Evolutionary conservation across 495 filamentous ascomycete genomes (phyloP).

Genomic region (Penicillium roqueforti): DNA sequence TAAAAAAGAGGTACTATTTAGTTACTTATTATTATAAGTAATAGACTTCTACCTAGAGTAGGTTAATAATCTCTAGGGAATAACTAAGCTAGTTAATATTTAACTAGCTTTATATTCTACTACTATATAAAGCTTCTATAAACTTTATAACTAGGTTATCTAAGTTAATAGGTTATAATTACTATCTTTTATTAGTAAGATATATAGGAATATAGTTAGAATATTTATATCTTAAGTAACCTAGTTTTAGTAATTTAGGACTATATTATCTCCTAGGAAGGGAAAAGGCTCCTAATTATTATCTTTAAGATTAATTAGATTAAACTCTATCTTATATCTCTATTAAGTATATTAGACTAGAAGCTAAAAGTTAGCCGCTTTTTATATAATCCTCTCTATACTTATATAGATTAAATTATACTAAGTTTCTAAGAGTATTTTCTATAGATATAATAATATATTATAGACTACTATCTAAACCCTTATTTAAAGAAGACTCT

Average conservation of each 20-base stretch:
- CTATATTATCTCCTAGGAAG: neutral
- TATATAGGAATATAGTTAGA: constrained; percentile 11
- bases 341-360: constrained; percentile 6
- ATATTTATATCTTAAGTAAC: neutral
- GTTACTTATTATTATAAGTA: neutral
- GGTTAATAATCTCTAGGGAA: neutral
- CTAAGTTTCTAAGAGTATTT: constrained; percentile 4
- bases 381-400: constrained; percentile 3
- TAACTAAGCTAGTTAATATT: neutral
- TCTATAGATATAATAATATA: constrained; percentile 6
- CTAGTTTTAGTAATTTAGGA: neutral
- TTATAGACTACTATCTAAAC: constrained; percentile 4
- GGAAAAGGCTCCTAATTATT: constrained; percentile 7
- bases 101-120: constrained; percentile 1
- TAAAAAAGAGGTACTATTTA: neutral
- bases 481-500: neutral
- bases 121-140: neutral
- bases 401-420: constrained; percentile 4
- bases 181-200: constrained; percentile 1
- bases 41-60: constrained; percentile 1
- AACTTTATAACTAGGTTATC: neutral
- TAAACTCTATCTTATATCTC: constrained; percentile 12
- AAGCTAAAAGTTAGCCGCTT: constrained; percentile 9
- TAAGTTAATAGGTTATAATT: neutral
- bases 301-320: constrained; percentile 3